Evolutionary conservation across 225 moss, liverwort and hornwort species (phyloP).

Genomic region (Climacium dendroides): DNA sequence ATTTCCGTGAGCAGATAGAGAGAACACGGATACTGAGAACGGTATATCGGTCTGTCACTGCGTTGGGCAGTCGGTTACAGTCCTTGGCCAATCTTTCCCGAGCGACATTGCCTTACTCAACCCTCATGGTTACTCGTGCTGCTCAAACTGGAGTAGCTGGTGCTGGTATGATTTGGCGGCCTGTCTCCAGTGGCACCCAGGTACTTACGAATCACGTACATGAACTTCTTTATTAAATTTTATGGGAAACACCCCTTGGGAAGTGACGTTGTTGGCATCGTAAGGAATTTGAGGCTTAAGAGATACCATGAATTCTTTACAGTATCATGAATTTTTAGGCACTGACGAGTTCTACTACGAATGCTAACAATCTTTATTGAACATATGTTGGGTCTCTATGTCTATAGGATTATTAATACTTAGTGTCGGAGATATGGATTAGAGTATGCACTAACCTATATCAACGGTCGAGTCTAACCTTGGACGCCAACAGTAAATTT

Average conservation of each 20-base stretch:
- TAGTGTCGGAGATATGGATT: not conserved
- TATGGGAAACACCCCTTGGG: not conserved
- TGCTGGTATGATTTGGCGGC: slow-evolving; percentile 96
- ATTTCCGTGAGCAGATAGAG: slow-evolving; percentile 97
- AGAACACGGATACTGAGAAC: slow-evolving; percentile 83
- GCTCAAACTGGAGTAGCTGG: slow-evolving; percentile 76
- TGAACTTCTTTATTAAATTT: not conserved
- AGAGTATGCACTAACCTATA: not conserved
- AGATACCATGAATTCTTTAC: not conserved
- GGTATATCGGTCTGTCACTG: slow-evolving; percentile 84
- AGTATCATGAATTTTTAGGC: not conserved
- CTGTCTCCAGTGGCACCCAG: slow-evolving; percentile 91
- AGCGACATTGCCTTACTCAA: slow-evolving; percentile 46
- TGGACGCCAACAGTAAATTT: not conserved
- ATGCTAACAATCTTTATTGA: not conserved
- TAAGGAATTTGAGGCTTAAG: not conserved
- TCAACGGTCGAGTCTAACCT: not conserved
- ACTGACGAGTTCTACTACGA: not conserved
- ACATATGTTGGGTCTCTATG: not conserved
- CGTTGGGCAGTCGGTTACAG: slow-evolving; percentile 58
- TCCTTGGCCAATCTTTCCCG: slow-evolving; percentile 71
- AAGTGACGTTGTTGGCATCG: not conserved
- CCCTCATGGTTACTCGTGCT: slow-evolving; percentile 58
- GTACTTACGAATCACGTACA: slow-evolving; percentile 2
- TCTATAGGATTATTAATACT: not conserved